Evolutionary conservation across 1,284 basidiomycete species (phyloP).

Genomic region (Puccinia polysora): DNA sequence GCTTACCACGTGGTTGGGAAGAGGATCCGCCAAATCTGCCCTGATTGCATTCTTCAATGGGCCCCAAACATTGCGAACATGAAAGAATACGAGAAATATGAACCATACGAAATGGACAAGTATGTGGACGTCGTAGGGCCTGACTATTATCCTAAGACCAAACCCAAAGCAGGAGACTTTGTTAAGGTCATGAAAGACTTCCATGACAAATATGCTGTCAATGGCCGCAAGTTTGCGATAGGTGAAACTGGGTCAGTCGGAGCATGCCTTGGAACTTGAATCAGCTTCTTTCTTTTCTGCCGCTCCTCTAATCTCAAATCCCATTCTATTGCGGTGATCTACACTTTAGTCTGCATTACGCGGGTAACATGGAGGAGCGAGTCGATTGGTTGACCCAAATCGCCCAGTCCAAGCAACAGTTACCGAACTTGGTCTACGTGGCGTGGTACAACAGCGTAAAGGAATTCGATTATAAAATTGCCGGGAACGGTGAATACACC

Average conservation of each 20-base stretch:
- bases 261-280: conserved; percentile 30
- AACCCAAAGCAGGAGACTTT: conserved; percentile 45
- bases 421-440: conserved; percentile 51
- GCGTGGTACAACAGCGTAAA: conserved; percentile 52
- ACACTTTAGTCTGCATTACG: conserved; percentile 34
- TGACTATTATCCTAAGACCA: conserved; percentile 50
- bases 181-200: conserved; percentile 51
- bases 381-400: conserved; percentile 37
- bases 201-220: conserved; percentile 51
- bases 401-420: conserved; percentile 45
- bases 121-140: conserved; percentile 52
- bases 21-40: conserved; percentile 49
- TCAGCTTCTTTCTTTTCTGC: background rate
- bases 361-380: background rate
- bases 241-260: conserved; percentile 52
- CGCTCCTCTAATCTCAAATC: too few species aligned
- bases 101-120: conserved; percentile 49
- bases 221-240: conserved; percentile 51
- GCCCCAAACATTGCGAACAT: conserved; percentile 49
- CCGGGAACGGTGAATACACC: conserved; percentile 11
- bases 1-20: conserved; percentile 52
- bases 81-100: conserved; percentile 49
- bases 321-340: conserved; percentile 45
- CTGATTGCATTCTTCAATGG: conserved; percentile 47
- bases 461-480: conserved; percentile 27